Evolutionary conservation across 345 rosid genomes (phyloP), one percentile per base, ranked within the genome.

Genomic region (Reutealis trisperma): DNA sequence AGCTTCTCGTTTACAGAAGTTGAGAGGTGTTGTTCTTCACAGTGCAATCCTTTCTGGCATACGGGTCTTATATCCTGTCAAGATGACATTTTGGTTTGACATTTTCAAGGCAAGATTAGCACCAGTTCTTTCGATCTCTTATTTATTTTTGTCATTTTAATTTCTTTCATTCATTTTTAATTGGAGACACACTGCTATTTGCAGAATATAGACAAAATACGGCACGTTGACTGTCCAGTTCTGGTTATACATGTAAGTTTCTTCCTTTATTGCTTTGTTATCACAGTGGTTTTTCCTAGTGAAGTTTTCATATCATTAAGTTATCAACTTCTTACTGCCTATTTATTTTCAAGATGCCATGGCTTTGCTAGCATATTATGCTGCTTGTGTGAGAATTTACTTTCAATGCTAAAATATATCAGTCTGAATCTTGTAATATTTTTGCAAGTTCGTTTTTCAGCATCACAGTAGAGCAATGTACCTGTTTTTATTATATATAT

Each of bases 191-290:
- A 60, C 75, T 59, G 63, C 57, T 16, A 18, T 81, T 70, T 85
- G 67, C 98, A 96, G 99, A 96, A 96, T 77, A 93, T 96, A 68
- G 99, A 96, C 90, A 96, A 93, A 86, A 96, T 96, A 75, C 89
- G 97, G 47, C 90, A 88, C 49, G 99, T 93, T 81, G 86, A 32
- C 72, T 91, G 97, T 74, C 98, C 94, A 4, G 97, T 96, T 84
- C 90, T 96, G 65, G 98, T 96, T 66, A 92, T 96, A 76, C 99
- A 96, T 89, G 99, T 96, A 89, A 85, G 98, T 81, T 25, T 58
- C 66, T 75, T 71, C 22, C 19, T 76, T 64, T 21, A 47, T 62
- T 64, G 1, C n/a, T 25, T 25, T 41, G 27, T 47, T 66, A 32
- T 9, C 25, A 8, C 15, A 13, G 16, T 4, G 18, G 16, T 63